Evolutionary conservation across 2,329 filamentous ascomycete genomes (phyloP), one percentile per base, ranked within the genome.

Genomic region (Ascochyta viciae-villosae): DNA sequence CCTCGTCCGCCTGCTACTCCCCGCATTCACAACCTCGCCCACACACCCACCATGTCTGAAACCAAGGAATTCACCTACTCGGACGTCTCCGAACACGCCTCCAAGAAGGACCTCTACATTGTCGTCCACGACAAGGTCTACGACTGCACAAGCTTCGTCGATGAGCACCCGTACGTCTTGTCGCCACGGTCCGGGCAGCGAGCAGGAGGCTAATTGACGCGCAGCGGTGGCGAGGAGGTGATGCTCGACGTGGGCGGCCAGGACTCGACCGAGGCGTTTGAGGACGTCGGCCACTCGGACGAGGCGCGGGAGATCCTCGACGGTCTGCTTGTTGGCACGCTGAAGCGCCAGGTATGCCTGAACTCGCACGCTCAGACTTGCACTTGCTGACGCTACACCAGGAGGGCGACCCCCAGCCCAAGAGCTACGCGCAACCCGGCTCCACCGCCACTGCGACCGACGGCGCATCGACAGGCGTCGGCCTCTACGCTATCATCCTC

Each of bases 201-300:
- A 38, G 9, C 6, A 19, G 4, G 24, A 45, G 31, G 41, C 53
- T 55, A 46, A 55, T 22, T 16, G 24, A 29, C 22, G 0, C 19
- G 64, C 74, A 98, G 95, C 71, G 95, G 95, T 83, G 95, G 95
- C 82, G 95, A 99, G 82, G 95, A 99, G 83, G 95, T 99, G 69
- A 83, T 99, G 62, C 89, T 99, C 68, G 95, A 99, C 69, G 93
- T 98, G 63, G 95, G 85, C 73, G 95, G 95, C 68, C 93, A 96
- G 82, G 95, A 99, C 79, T 90, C 91, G 72, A 96, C 94, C 70
- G 95, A 98, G 82, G 94, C 95, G 60, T 99, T 99, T 77, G 95
- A 99, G 83, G 95, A 99, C 80, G 95, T 99, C 73, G 95, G 95
- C 75, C 95, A 99, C 89, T 96, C 91, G 72, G 95, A 99, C 79